These are phyloP conservation scores for Russula griseocarnosa DNA, from an alignment of 768 basidiomycete genomes.

Conservation along the genomic window DNA sequence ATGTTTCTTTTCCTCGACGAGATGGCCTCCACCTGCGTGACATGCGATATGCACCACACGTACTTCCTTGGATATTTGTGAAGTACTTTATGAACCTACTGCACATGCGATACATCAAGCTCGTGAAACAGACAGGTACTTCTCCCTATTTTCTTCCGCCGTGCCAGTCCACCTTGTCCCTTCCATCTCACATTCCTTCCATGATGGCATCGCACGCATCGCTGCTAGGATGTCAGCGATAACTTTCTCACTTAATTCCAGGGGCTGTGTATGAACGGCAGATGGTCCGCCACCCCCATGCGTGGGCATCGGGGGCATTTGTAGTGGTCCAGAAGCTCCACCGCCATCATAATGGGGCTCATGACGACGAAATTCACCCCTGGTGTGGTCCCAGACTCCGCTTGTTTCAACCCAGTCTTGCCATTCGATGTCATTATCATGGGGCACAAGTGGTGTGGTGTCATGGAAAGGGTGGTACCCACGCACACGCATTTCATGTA, in stretches of 20 bases:
- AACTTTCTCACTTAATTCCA: too few species aligned
- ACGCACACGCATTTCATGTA: conserved; percentile 39
- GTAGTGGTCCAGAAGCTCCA: not conserved
- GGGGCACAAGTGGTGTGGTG: conserved; percentile 28
- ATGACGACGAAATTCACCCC: not conserved
- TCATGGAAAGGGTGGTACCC: conserved; percentile 33
- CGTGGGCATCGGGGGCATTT: not conserved
- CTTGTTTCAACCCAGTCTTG: conserved; percentile 12
- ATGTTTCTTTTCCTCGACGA: not conserved
- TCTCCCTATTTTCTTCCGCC: not conserved
- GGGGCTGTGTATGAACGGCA: too few species aligned
- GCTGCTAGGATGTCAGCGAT: not conserved
- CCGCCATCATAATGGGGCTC: too few species aligned
- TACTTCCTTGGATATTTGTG: too few species aligned
- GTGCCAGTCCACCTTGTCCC: not conserved
- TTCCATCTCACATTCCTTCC: not conserved
- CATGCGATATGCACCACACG: not conserved
- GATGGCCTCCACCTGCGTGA: not conserved
- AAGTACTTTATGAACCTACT: too few species aligned
- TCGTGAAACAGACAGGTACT: not conserved
- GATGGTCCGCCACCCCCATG: too few species aligned
- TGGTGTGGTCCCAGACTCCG: not conserved
- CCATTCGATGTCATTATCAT: conserved; percentile 4
- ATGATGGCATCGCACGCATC: not conserved
- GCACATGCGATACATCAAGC: not conserved